Evolutionary conservation across 306 rosid species (phyloP), one percentile per base, ranked within the genome.

Genomic region (Cajanus cajan): DNA sequence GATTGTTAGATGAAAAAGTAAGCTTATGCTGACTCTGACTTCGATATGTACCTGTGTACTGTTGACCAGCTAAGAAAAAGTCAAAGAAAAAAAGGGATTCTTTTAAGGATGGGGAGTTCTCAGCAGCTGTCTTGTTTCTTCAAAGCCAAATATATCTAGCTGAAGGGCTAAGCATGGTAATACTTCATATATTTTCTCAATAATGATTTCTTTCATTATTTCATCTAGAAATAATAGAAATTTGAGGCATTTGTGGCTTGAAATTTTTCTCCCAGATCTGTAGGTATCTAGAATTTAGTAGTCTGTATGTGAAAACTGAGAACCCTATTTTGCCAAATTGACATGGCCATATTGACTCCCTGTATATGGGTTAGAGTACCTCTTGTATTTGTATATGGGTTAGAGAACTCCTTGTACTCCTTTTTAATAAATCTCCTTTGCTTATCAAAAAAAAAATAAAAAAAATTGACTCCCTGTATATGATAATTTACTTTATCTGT

Each of bases 141-240:
- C 98, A 92, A 81, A 91, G 98, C 82, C 97, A 95, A 84, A 88
- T 92, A 63, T 95, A 89, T 83, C 88, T 95, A 1, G 98, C 97
- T 67, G 97, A 95, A 84, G 98, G 98, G 77, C 89, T 95, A 45
- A 76, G 92, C 82, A 92, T 82, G 98, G 98, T 94, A 92, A 85
- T 74, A 68, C 59, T 75, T 75, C 77, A 50, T 57, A 36, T 70
- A 21, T 67, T 74, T 45, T 80, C 78, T 82, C 62, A 78, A 70
- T 55, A 50, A 34, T 47, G 66, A 51, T 58, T 4, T 59, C 47
- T 71, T 76, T 67, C 68, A 33, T 10, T 10, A 64, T 67, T 73
- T 73, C 78, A 57, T 63, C 66, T 74, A 7, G 76, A 77, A 71
- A 75, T 47, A 71, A 75, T 47, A 57, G 44, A 72, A 25, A 36